Conservation (phyloP, 2,329 filamentous ascomycete species). For the Fusarium coffeatum region DNA sequence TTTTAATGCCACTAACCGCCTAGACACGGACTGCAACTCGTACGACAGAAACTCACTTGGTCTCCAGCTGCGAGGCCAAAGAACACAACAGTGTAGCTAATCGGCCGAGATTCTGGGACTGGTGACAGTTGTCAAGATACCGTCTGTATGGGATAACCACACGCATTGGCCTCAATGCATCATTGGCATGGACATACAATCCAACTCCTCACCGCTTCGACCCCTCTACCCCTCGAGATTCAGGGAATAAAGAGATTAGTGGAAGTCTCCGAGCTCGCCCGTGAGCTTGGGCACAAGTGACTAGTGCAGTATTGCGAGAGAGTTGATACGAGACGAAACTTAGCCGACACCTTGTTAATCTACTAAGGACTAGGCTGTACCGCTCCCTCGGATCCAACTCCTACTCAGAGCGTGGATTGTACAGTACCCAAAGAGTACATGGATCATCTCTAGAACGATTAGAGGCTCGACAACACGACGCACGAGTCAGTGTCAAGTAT, state of each 20-base stretch:
- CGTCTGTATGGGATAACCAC: neutral
- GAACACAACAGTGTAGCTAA: neutral
- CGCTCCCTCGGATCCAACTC: conserved; percentile 41
- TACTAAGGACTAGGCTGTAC: conserved; percentile 42
- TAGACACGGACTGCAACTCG: neutral
- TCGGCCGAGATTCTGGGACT: neutral
- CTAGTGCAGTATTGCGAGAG: conserved; percentile 4
- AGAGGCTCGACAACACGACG: neutral
- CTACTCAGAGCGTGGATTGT: conserved; percentile 12
- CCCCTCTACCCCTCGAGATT: neutral
- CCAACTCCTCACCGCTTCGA: conserved; percentile 14
- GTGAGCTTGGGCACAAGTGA: conserved; percentile 5
- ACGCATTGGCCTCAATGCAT: neutral
- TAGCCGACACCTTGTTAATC: conserved; percentile 23
- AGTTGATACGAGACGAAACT: conserved; percentile 34
- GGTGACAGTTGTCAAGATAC: neutral
- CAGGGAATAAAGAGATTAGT: conserved; percentile 17
- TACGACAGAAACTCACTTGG: neutral
- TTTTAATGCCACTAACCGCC: neutral
- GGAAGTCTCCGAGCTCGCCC: conserved; percentile 11
- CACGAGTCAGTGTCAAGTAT: neutral
- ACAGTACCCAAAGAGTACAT: conserved; percentile 30
- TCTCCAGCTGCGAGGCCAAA: neutral
- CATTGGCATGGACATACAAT: neutral
- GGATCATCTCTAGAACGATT: neutral